Base-by-base conservation (phyloP, 1,284 basidiomycete species). In the Ustilago tritici region DNA sequence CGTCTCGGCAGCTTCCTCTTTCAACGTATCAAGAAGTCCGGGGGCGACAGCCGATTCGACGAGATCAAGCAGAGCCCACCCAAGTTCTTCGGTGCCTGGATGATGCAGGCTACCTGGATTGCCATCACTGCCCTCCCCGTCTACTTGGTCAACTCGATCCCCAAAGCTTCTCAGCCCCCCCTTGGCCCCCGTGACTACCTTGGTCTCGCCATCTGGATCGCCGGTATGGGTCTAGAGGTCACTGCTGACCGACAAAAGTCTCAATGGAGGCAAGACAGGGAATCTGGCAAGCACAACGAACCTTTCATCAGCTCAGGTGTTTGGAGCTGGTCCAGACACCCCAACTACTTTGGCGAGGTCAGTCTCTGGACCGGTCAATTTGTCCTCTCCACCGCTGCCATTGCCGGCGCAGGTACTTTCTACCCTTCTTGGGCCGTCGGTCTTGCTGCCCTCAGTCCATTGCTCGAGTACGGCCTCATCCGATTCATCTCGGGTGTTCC, bases 321-420 rank as follows among this genome's bases (percentile, higher is more conserved):
- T 11, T 94, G 93, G 92, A 87, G 89, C 46, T 86, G 91, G 67
- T 91, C 90, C 71, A 87, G 93, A 40, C 93, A 93, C 80, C 92
- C 92, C 40, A 93, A 93, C 87, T 93, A 93, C 84, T 89, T 93
- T 40, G 92, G 91, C 31, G 93, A 94, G 87, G 89, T 93, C 12
- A 90, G 91, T 3, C 88, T 93, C 19, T 93, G 92, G 90, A 89
- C 89, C 3, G 91, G 91, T 11, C 91, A 93, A 34, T 92, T 90
- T 88, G 87, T 90, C 7, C 87, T 93, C 14, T 55, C 71, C 19
- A 76, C 65, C 35, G 56, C 66, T 15, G 73, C 79, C 7, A 62
- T 77, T 23, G 59, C 66, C 23, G 35, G 47, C 40, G 61, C 78
- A 64, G 56, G 70, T 60, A 57, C 75, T 50, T 72, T 47, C 87